Evolutionary conservation across 108 stramenopile species (phyloP), one percentile per base, ranked within the genome.

Genomic region (Conticribra guillardii): DNA sequence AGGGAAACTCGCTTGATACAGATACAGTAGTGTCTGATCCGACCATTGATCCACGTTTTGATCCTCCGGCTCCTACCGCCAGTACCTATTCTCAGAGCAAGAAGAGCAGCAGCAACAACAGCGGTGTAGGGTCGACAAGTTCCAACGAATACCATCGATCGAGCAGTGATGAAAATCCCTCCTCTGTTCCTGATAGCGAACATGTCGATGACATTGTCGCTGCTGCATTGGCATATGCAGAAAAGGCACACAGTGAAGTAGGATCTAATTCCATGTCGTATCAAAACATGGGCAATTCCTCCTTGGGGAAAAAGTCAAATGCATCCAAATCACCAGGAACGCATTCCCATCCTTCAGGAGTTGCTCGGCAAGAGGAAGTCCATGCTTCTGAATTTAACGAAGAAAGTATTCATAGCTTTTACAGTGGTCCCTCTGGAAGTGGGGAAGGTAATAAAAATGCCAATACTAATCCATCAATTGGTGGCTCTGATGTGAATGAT

Each of bases 211-310:
- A 57, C 33, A 70, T 77, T 32, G 76, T 77, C 9, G 69, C 68
- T 31, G 76, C 76, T 2, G 76, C 76, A n/a, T 54, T 77, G 48
- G 76, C 76, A 11, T 77, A 65, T 47, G 76, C 76, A 22, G 76
- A 77, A 54, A 64, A 64, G 54, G 67, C 64, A 55, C 74, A 75
- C 30, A 49, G 66, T 24, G 26, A 37, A n/a, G 64, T 53, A 27
- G 52, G 51, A 32, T 3, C 50, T 24, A 4, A 5, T 24, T 26
- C 52, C 32, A 34, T n/a, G n/a, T n/a, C n/a, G n/a, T n/a, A n/a
- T n/a, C n/a, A n/a, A n/a, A n/a, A n/a, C n/a, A n/a, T n/a, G n/a
- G n/a, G n/a, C n/a, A n/a, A n/a, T n/a, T n/a, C n/a, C n/a, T n/a
- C n/a, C n/a, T n/a, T n/a, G n/a, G n/a, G n/a, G n/a, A n/a, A n/a